Conservation (phyloP, 2,329 filamentous ascomycete genomes). For the Fusarium camptoceras region DNA sequence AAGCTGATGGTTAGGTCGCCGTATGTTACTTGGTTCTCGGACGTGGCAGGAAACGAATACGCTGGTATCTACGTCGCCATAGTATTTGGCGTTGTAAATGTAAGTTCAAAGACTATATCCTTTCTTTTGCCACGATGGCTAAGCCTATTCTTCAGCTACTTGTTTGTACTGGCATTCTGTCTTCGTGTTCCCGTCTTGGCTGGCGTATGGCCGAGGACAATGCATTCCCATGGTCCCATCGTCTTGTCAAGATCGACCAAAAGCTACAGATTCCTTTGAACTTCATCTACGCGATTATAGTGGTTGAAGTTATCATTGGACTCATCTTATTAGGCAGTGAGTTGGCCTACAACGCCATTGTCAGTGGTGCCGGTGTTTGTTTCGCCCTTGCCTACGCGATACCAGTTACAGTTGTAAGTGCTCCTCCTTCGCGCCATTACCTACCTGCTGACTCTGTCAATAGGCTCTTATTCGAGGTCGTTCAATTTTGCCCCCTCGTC, state of each 20-base stretch:
- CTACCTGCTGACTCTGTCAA: background rate
- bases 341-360: conserved; percentile 17
- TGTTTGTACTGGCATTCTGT: conserved; percentile 11
- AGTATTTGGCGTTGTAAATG: conserved; percentile 11
- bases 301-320: conserved; percentile 6
- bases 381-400: conserved; percentile 12
- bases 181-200: conserved; percentile 16
- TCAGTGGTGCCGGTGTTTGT: conserved; percentile 9
- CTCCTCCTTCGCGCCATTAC: accelerated
- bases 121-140: accelerated
- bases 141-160: background rate
- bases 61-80: conserved; percentile 12
- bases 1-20: conserved; percentile 2
- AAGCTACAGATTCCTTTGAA: conserved; percentile 10
- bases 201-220: conserved; percentile 25
- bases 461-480: conserved; percentile 13
- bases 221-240: conserved; percentile 18
- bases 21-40: conserved; percentile 20
- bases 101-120: background rate
- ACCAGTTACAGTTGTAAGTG: conserved; percentile 11
- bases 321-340: conserved; percentile 21
- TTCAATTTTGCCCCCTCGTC: conserved; percentile 2
- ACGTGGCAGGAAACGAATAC: background rate
- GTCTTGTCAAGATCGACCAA: background rate
- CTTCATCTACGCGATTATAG: conserved; percentile 11